phyloP scores from a whole-genome alignment of 306 rosid genomes.

The Malus domestica region ASM211411v1 NC_041799.1:10669501-10670000 shows the following conservation, averaged over 20 bases:
- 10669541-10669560: conserved; percentile 95
- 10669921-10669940: conserved; percentile 93
- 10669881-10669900: conserved; percentile 89
- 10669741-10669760: conserved; percentile 97
- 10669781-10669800: conserved; percentile 98
- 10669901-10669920: conserved; percentile 92
- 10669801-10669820: conserved; percentile 93
- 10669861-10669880: conserved; percentile 99
- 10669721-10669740: conserved; percentile 96
- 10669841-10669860: conserved; percentile 82
- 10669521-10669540: conserved; percentile 96
- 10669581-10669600: conserved; percentile 97
- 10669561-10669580: conserved; percentile 96
- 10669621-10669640: conserved; percentile 98
- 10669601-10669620: conserved; percentile 98
- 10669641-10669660: conserved; percentile 95
- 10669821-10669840: conserved; percentile 84
- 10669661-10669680: conserved; percentile 97
- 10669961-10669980: conserved; percentile 97
- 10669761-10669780: conserved; percentile 94
- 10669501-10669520: conserved; percentile 98
- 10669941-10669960: conserved; percentile 93
- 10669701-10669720: conserved; percentile 99
- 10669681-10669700: conserved; percentile 99
- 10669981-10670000: conserved; percentile 99